These are phyloP conservation scores for Metschnikowia continentalis DNA, from an alignment of 805 yeast genomes.

Conservation along the genomic window DNA sequence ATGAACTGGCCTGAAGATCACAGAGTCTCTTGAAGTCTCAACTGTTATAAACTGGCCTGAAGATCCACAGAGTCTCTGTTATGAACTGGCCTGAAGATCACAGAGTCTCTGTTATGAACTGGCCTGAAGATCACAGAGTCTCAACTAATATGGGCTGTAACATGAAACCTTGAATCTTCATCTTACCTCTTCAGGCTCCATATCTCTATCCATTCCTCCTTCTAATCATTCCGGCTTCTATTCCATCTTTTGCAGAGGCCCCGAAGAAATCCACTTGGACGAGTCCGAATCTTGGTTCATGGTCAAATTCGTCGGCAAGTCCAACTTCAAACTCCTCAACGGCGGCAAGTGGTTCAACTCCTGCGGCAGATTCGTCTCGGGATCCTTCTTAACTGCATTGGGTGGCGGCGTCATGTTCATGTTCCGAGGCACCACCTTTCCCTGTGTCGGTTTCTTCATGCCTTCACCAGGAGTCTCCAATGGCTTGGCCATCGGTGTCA, in stretches of 20 bases:
- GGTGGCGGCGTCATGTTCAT: not conserved
- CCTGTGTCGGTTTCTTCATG: not conserved
- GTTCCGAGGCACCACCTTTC: not conserved
- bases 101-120: no score
- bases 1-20: no score
- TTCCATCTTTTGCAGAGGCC: constrained; percentile 2
- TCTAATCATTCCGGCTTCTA: not conserved
- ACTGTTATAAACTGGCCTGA: no score
- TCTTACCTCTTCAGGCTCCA: no score
- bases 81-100: no score
- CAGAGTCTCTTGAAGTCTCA: no score
- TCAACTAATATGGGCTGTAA: no score
- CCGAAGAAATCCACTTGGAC: constrained; percentile 5
- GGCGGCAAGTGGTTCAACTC: constrained; percentile 39
- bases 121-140: no score
- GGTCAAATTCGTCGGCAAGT: constrained; percentile 42
- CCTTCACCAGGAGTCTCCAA: not conserved
- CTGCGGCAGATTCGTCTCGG: not conserved
- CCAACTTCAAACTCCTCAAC: constrained; percentile 46
- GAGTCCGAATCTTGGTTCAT: constrained; percentile 8
- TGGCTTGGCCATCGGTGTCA: constrained; percentile 23
- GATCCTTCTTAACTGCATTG: not conserved
- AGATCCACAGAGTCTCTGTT: no score
- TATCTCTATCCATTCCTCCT: not conserved
- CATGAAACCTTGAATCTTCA: no score